phyloP scores from a whole-genome alignment of 2,329 filamentous ascomycete species.

The Arachnopeziza araneosa region DNA sequence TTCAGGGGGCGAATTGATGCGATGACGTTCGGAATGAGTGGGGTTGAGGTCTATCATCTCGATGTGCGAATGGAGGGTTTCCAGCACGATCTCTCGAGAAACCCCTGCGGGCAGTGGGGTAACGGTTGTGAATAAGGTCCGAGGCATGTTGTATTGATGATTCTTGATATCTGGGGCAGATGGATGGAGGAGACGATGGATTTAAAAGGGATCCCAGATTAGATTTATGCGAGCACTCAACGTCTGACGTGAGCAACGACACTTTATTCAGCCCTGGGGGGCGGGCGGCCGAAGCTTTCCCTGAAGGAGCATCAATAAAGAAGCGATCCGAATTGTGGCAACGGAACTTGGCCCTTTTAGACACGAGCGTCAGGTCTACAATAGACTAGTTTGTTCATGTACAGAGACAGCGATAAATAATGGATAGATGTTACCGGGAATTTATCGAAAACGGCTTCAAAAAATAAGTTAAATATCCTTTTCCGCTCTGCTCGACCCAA shows the following conservation, averaged over 20 bases:
- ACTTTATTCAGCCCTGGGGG: background rate
- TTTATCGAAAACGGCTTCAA: too few relatives aligned
- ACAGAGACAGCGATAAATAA: too few relatives aligned
- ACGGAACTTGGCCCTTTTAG: background rate
- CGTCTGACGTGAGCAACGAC: background rate
- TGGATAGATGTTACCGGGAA: too few relatives aligned
- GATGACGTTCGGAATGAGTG: conserved; percentile 64
- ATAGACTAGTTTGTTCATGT: background rate
- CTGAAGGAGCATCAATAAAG: background rate
- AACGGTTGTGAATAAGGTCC: background rate
- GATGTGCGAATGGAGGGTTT: conserved; percentile 70
- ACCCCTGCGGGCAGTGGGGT: conserved; percentile 61
- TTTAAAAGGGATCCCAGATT: background rate
- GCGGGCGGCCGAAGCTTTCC: background rate
- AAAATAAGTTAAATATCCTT: too few relatives aligned
- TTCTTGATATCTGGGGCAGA: background rate
- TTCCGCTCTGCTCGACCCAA: background rate
- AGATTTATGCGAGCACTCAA: background rate
- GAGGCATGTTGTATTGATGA: background rate
- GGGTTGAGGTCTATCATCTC: conserved; percentile 83
- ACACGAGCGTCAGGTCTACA: too few relatives aligned
- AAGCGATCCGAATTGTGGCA: background rate
- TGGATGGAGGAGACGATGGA: background rate
- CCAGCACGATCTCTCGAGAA: conserved; percentile 62
- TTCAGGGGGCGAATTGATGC: conserved; percentile 60